Conservation (phyloP, 1,284 basidiomycete genomes). For the Fomes fomentarius region DNA sequence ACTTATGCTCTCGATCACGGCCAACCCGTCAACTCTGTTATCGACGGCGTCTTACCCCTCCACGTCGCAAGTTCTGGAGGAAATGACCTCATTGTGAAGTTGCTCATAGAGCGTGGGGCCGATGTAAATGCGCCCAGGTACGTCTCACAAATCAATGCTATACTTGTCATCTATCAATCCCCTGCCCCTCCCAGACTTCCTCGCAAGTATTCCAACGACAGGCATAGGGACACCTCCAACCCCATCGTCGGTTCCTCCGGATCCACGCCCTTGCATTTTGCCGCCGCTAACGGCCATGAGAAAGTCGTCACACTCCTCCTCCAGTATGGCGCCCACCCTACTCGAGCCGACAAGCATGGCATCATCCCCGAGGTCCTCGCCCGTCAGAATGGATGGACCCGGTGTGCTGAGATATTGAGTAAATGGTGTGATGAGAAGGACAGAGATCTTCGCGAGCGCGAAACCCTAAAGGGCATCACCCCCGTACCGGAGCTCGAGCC, state of each 20-base stretch:
- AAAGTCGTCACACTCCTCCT: constrained; percentile 77
- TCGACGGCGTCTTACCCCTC: constrained; percentile 89
- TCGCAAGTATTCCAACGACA: constrained; percentile 76
- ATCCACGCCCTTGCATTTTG: constrained; percentile 93
- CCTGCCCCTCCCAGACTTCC: constrained; percentile 57
- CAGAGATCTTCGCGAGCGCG: constrained; percentile 49
- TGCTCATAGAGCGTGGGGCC: constrained; percentile 88
- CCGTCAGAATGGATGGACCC: constrained; percentile 67
- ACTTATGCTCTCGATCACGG: constrained; percentile 90
- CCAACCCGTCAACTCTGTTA: constrained; percentile 90
- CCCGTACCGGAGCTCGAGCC: constrained; percentile 9
- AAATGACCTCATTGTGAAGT: constrained; percentile 79
- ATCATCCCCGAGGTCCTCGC: constrained; percentile 77
- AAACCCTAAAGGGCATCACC: constrained; percentile 14
- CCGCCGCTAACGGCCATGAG: constrained; percentile 88
- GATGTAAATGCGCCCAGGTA: constrained; percentile 91
- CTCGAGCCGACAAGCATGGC: constrained; percentile 85
- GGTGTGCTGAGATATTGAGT: constrained; percentile 61
- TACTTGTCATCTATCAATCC: background rate
- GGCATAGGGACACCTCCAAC: constrained; percentile 59
- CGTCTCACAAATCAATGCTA: constrained; percentile 17
- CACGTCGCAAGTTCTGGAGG: constrained; percentile 92
- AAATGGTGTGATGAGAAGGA: constrained; percentile 64
- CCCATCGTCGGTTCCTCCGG: constrained; percentile 81
- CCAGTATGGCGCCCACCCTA: constrained; percentile 76